Evolutionary conservation across 164 flowering plant genomes (phyloP).

Genomic region (Chimonanthus praecox): DNA sequence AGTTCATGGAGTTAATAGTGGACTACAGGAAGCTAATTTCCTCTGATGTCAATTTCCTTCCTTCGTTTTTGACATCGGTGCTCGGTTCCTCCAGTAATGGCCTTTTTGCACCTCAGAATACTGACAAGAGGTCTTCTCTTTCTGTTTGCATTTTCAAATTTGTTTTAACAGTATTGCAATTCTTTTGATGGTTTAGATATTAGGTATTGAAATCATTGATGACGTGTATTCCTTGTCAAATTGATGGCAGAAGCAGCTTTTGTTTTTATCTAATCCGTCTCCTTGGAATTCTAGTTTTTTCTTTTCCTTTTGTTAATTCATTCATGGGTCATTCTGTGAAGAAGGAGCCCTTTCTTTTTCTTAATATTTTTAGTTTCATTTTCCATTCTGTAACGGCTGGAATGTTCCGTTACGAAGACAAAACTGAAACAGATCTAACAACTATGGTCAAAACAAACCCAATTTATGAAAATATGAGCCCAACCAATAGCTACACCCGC

Average conservation of each 20-base stretch:
- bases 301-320: no score
- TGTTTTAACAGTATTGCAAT: background rate
- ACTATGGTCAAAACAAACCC: no score
- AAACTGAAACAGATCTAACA: no score
- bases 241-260: background rate
- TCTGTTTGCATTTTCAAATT: background rate
- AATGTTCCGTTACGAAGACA: no score
- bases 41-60: slow-evolving; percentile 57
- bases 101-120: slow-evolving; percentile 50
- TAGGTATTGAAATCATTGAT: background rate
- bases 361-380: no score
- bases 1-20: slow-evolving; percentile 50
- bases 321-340: background rate
- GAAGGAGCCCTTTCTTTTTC: no score
- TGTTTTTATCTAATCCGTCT: background rate
- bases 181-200: background rate
- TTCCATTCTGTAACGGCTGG: no score
- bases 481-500: no score
- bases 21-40: slow-evolving; percentile 67
- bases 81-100: slow-evolving; percentile 39
- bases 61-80: slow-evolving; percentile 51
- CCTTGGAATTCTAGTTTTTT: background rate
- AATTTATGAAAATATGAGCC: no score
- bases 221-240: background rate
- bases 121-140: slow-evolving; percentile 46